Evolutionary conservation across 192 early-diverging fungal genomes (phyloP), one percentile per base, ranked within the genome.

Genomic region (Rhizophagus sp.): DNA sequence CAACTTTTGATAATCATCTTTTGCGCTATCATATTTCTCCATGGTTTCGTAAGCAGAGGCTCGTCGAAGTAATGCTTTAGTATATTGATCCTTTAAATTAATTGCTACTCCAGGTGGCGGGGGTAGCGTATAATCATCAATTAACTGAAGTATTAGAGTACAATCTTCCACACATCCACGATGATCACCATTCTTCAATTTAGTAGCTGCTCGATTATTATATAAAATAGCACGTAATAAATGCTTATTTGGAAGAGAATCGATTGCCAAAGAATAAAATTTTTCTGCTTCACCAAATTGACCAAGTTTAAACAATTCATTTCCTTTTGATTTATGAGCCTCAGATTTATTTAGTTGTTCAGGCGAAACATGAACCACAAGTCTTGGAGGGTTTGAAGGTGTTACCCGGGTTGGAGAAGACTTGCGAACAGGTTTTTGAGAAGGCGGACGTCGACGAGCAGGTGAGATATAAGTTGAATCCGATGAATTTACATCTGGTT

Each of bases 171-270:
- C 80, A 13, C 88, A 91, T 57, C 90, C 91, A 17, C 84, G 85
- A 82, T 97, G 91, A 75, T 97, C 91, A 33, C 96, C 97, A 12
- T 87, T 94, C 85, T 98, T 97, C 33, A 95, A 83, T 22, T 90
- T 84, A 2, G 94, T 88, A 1, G 93, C 89, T 0, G 97, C 96
- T 24, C 96, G 91, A 85, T 98, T 98, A 85, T 95, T 96, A 85
- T 87, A 90, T 22, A 96, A 83, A 11, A 93, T 68, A 13, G 94
- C 86, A 27, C 91, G 81, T 8, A 90, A 73, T 10, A 89, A 77
- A 77, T 99, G 96, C 9, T 80, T 70, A 15, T 76, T 36, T 0
- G 96, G 91, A 2, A 98, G 85, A 4, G 82, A 73, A 41, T 83
- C 73, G 7, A 98, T 89, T 0, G 95, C 92, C 13, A 76, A 73